phyloP scores from a whole-genome alignment of 228 moss, liverwort and hornwort species.

The Sphagnum fallax region DNA sequence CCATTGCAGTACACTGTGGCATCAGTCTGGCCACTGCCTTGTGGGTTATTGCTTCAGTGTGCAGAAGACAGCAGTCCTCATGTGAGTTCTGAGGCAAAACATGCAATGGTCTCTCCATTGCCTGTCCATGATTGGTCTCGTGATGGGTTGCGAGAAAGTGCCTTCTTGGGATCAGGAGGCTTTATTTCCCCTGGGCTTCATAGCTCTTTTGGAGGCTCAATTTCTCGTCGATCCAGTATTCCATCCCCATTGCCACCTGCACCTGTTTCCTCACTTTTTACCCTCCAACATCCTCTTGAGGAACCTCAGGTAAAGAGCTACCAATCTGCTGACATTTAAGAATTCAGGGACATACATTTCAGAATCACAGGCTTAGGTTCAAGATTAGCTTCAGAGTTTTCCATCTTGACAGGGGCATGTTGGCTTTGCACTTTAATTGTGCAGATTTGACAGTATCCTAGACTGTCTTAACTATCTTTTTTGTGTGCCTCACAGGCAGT shows the following conservation, averaged over 20 bases:
- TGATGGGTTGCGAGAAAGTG: constrained; percentile 59
- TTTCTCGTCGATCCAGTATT: constrained; percentile 40
- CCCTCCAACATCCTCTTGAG: constrained; percentile 81
- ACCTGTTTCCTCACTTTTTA: constrained; percentile 49
- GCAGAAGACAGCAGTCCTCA: constrained; percentile 51
- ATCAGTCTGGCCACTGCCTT: constrained; percentile 84
- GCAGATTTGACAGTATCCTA: background rate
- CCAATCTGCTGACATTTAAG: background rate
- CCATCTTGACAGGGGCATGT: background rate
- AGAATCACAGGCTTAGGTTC: background rate
- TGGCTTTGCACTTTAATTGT: background rate
- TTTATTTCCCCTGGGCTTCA: constrained; percentile 45
- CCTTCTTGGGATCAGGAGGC: constrained; percentile 20
- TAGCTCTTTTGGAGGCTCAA: constrained; percentile 20
- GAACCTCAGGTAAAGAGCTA: constrained; percentile 52
- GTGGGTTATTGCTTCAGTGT: constrained; percentile 80
- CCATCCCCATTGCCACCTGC: constrained; percentile 33
- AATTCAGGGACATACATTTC: background rate
- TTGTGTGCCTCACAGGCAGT: constrained; percentile 39
- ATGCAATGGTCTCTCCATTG: constrained; percentile 59
- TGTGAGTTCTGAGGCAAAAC: constrained; percentile 52
- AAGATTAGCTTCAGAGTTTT: background rate
- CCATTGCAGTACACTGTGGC: constrained; percentile 75
- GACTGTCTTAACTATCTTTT: background rate
- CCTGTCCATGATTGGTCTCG: constrained; percentile 51